Evolutionary conservation across 2,329 filamentous ascomycete species (phyloP), one percentile per base, ranked within the genome.

Genomic region (Ophiobolus disseminans): DNA sequence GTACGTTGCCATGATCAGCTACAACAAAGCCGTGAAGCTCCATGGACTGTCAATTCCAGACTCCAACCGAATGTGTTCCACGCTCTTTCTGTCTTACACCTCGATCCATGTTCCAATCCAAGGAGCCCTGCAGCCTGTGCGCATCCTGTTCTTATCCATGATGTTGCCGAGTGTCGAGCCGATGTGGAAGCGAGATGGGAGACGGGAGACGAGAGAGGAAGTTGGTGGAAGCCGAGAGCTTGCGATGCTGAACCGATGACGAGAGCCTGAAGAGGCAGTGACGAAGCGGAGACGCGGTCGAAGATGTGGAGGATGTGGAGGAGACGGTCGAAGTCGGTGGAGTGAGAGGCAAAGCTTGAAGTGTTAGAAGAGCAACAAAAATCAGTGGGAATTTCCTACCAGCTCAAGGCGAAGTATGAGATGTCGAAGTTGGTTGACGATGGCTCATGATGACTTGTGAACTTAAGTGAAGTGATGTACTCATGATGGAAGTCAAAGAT

Each of bases 1-100:
- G 34, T 45, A 44, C 32, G 25, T 23, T 41, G 40, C 20, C 50
- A 39, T 39, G 48, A 55, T 37, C 52, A 54, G 25, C 26, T 43
- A 32, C 26, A 45, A 48, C 37, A 55, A 40, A 36, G 36, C 35
- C 40, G 38, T 20, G 40, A 43, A 44, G 32, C 48, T 37, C 48
- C 39, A n/a, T n/a, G n/a, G 46, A 46, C 39, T 46, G 34, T 28
- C n/a, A n/a, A 6, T 4, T 34, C 35, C 40, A 45, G 22, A 23
- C 30, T 25, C 32, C 43, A 43, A 39, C 40, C 36, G 40, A 44
- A 28, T 44, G 32, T 37, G 31, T 26, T 44, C 40, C 40, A 28
- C 31, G 40, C 22, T 44, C 40, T 44, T 44, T 19, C 31, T 36
- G 32, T 44, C 40, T 44, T 44, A 26, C 47, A 22, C 40, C 41